Percentiles rank a stretch among this genome's conserved stretches.
phyloP scores from a whole-genome alignment of 2,329 filamentous ascomycete genomes.

The Fusarium sp. region DNA sequence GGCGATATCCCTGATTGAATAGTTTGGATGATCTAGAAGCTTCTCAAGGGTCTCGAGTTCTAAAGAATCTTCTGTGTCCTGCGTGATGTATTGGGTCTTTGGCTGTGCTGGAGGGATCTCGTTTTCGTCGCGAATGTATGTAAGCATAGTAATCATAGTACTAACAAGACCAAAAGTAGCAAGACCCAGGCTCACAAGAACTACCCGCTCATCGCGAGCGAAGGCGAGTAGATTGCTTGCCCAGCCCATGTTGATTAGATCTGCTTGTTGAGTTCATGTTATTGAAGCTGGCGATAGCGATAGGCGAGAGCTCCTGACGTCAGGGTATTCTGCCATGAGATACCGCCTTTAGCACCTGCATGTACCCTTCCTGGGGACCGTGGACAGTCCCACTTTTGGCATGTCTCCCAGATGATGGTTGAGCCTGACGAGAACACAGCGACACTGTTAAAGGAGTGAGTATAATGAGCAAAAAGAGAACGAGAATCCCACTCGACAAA shows the following conservation, averaged over 20 bases:
- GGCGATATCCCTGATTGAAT: slow-evolving; percentile 77
- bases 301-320: slow-evolving; percentile 27
- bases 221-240: slow-evolving; percentile 45
- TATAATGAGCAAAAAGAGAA: background rate
- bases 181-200: slow-evolving; percentile 66
- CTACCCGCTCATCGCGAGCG: slow-evolving; percentile 63
- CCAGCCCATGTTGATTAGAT: slow-evolving; percentile 54
- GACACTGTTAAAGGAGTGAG: background rate
- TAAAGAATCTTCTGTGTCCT: slow-evolving; percentile 80
- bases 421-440: background rate
- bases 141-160: slow-evolving; percentile 69
- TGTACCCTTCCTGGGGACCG: background rate
- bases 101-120: slow-evolving; percentile 74
- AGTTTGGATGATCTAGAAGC: slow-evolving; percentile 77
- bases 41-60: slow-evolving; percentile 74
- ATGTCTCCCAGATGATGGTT: background rate
- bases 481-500: background rate
- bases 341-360: slow-evolving; percentile 20
- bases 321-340: slow-evolving; percentile 20
- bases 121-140: slow-evolving; percentile 71
- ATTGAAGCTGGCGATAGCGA: background rate
- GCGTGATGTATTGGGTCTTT: slow-evolving; percentile 79
- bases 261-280: slow-evolving; percentile 29
- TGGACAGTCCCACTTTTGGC: background rate
- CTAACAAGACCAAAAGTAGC: slow-evolving; percentile 70